Percentiles rank a stretch among this genome's conserved stretches.
These are phyloP conservation scores for Gossypium stocksii DNA, from an alignment of 345 rosid species.

Conservation along the genomic window DNA sequence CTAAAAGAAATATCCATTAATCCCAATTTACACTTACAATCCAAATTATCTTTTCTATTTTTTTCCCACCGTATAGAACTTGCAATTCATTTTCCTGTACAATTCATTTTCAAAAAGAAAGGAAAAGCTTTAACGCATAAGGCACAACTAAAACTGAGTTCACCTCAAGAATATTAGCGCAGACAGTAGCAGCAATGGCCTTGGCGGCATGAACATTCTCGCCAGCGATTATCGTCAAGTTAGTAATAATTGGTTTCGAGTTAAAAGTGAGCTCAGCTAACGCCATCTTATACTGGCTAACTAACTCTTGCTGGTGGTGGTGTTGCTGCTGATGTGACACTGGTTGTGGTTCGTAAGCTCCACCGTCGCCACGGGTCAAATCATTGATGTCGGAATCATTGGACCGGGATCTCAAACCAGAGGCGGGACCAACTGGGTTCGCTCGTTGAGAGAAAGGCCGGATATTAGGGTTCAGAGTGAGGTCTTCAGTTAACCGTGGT, in stretches of 20 bases:
- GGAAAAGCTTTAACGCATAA: constrained; percentile 21
- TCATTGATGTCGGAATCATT: constrained; percentile 51
- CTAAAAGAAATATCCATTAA: constrained; percentile 37
- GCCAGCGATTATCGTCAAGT: constrained; percentile 92
- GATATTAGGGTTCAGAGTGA: constrained; percentile 24
- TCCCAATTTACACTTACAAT: constrained; percentile 42
- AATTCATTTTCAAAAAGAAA: constrained; percentile 35
- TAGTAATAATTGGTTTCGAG: constrained; percentile 95
- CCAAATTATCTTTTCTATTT: background rate
- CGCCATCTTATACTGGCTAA: constrained; percentile 83
- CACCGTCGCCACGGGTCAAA: constrained; percentile 47
- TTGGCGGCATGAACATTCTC: constrained; percentile 87
- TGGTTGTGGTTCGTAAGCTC: constrained; percentile 77
- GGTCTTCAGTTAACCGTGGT: constrained; percentile 52
- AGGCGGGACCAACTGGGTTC: constrained; percentile 31
- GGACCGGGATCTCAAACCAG: constrained; percentile 26
- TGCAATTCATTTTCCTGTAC: constrained; percentile 14
- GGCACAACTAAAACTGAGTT: constrained; percentile 43
- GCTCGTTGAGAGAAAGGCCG: constrained; percentile 27
- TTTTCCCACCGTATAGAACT: background rate
- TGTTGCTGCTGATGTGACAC: constrained; percentile 25
- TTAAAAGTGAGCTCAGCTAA: constrained; percentile 90
- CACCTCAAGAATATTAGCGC: constrained; percentile 95
- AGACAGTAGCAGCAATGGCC: constrained; percentile 66
- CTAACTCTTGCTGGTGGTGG: constrained; percentile 80